A percentile compares a stretch with the other conserved stretches of the same genome.
phyloP scores from a whole-genome alignment of 306 rosid genomes.

The Geum urbanum region DNA sequence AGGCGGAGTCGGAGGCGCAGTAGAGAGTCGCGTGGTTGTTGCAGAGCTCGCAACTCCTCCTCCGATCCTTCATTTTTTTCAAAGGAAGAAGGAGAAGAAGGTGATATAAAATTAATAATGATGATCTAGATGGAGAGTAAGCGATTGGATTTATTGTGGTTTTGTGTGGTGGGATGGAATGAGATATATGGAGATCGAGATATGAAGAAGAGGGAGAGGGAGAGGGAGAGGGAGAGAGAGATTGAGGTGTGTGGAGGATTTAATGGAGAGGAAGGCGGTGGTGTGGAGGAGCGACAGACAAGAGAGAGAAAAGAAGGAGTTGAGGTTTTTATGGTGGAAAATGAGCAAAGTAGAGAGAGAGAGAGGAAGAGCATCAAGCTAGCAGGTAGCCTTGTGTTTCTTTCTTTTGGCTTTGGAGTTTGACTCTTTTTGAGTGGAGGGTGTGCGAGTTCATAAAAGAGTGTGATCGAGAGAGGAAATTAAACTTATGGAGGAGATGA shows the following conservation, averaged over 20 bases:
- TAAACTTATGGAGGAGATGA: neutral
- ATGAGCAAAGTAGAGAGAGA: neutral
- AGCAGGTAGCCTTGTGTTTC: slow-evolving; percentile 3
- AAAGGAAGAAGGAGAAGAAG: too few relatives aligned
- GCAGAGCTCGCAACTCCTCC: slow-evolving; percentile 33
- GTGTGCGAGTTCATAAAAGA: too few relatives aligned
- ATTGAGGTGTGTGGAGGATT: neutral
- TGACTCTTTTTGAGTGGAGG: neutral
- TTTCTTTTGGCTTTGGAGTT: neutral
- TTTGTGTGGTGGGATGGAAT: neutral
- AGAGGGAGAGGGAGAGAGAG: too few relatives aligned
- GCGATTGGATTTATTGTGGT: neutral
- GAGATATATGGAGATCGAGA: neutral
- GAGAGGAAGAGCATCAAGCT: too few relatives aligned
- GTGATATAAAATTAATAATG: too few relatives aligned
- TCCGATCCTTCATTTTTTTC: slow-evolving; percentile 11
- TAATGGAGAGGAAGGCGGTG: slow-evolving; percentile 7
- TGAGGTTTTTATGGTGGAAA: neutral
- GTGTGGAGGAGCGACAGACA: slow-evolving; percentile 11
- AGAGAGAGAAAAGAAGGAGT: neutral
- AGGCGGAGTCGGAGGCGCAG: slow-evolving; percentile 36
- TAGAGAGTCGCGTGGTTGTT: slow-evolving; percentile 20
- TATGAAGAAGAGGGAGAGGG: neutral
- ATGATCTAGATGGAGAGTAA: too few relatives aligned
- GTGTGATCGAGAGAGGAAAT: neutral